Base-by-base conservation (phyloP, 306 rosid genomes). In the Styphnolobium japonicum region DNA sequence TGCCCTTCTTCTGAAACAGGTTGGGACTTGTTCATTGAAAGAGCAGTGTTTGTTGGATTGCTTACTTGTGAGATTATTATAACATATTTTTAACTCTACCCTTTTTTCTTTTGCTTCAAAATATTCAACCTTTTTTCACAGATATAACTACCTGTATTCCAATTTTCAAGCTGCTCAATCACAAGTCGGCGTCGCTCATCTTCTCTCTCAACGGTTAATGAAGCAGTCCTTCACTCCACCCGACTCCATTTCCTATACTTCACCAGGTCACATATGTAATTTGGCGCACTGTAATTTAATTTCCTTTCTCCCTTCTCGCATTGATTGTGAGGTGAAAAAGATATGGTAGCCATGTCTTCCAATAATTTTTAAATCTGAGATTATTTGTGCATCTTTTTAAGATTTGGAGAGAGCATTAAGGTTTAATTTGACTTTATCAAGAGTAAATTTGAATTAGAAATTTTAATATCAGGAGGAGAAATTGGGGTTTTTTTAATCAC, bases 171-270 rank as follows among this genome's bases (percentile, higher is more conserved):
- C 71, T 64, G 56, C 5, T 71, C 82, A 40, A 65, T 78, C 66
- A 78, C 83, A 45, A 34, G 76, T 34, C 71, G 40, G 70, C 83
- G 80, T 1, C 76, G 83, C 0, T 18, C 45, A 23, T 77, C 86
- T 63, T 77, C 78, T 62, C 69, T 76, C 7, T 60, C 86, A 43
- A 18, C 56, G 0, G 83, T 78, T 37, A 83, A 83, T 66, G 76
- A 83, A 71, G 71, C 80, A 2, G 76, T 78, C 39, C 79, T 11
- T 83, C 83, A 83, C 76, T 65, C 83, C 37, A 83, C 86, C n/a
- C 12, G 86, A 36, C 80, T 83, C 16, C 86, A 78, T 72, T 83
- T 83, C 58, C 86, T 55, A 83, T 83, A 43, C 86, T 83, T 72
- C 86, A 83, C 14, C 86, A 83, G 86, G 86, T 83, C 48, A 31